Evolutionary conservation across 2,329 filamentous ascomycete genomes (phyloP).

Genomic region (Pseudogymnoascus sp.): DNA sequence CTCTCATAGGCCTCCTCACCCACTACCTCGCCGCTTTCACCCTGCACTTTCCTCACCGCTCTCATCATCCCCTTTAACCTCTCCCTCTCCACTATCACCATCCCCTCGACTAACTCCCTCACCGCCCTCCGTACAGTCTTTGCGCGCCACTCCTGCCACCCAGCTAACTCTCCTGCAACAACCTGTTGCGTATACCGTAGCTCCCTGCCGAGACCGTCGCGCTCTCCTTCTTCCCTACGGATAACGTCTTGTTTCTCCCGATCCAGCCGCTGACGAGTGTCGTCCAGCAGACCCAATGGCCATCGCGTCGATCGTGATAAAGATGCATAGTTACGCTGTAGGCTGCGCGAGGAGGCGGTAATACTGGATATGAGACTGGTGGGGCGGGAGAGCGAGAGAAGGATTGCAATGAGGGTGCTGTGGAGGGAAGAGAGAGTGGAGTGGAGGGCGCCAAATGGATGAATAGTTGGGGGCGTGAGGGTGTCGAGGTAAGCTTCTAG

Average conservation of each 20-base stretch:
- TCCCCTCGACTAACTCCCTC: slow-evolving; percentile 65
- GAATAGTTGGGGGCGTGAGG: slow-evolving; percentile 61
- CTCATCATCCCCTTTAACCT: slow-evolving; percentile 73
- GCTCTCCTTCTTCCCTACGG: slow-evolving; percentile 60
- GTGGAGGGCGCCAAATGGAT: slow-evolving; percentile 67
- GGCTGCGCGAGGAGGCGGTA: slow-evolving; percentile 61
- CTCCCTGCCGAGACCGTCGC: slow-evolving; percentile 69
- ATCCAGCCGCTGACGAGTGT: slow-evolving; percentile 73
- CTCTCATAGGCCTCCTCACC: not conserved
- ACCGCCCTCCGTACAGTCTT: slow-evolving; percentile 68
- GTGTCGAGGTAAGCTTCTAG: slow-evolving; percentile 65
- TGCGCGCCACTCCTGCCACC: slow-evolving; percentile 87
- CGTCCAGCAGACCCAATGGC: slow-evolving; percentile 77
- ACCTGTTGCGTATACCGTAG: slow-evolving; percentile 88
- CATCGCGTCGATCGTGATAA: slow-evolving; percentile 69
- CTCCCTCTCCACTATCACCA: slow-evolving; percentile 73
- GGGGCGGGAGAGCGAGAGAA: slow-evolving; percentile 72
- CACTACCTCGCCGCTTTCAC: not conserved
- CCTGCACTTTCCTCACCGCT: slow-evolving; percentile 51
- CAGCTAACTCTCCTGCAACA: slow-evolving; percentile 82
- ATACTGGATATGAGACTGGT: slow-evolving; percentile 72
- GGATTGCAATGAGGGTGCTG: slow-evolving; percentile 73
- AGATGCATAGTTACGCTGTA: slow-evolving; percentile 71
- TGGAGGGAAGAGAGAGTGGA: slow-evolving; percentile 72
- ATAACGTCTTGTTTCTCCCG: slow-evolving; percentile 81